Base-by-base conservation (phyloP, 129 eudicot genomes). In the Cynara cardunculus region DNA sequence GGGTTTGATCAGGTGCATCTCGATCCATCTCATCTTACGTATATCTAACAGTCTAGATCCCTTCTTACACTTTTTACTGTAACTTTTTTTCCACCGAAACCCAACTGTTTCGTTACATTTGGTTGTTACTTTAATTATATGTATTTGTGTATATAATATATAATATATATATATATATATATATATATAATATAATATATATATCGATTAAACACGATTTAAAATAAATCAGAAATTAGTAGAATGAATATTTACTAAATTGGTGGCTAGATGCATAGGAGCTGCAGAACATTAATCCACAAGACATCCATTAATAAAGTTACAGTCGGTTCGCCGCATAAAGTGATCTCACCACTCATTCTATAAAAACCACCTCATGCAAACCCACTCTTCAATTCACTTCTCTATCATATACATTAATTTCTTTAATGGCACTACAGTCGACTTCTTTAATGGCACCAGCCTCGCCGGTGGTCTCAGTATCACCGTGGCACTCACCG, bases 401-500 rank as follows among this genome's bases (percentile, higher is more conserved):
- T 26, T 74, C 46, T 53, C 67, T 5, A 7, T 74, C 22, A 2
- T 7, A 74, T 46, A 11, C 28, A 37, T 69, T 2, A 12, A 7
- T 11, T 21, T 34, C 5, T 5, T 25, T 53, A 3, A 76, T 61
- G 80, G 46, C 80, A 31, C 1, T 59, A 28, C 39, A 67, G 9
- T 66, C 73, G 27, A 7, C 21, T 1, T 26, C 67, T 19, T 28
- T 25, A 16, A 37, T 70, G 59, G 46, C 76, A 7, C 80, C 86
- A 64, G 5, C 39, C 5, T 82, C 85, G 13, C 30, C 83, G 5
- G 65, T 79, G 16, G 72, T 70, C 69, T 22, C 68, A 2, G 19
- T 64, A 16, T 83, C 89, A 10, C 83, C 59, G 16, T 86, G 87
- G 90, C 89, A 86, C 75, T 89, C 92, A 0, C 88, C 92, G n/a